Evolutionary conservation across 73 alveolate genomes (phyloP), one percentile per base, ranked within the genome.

Genomic region (Blepharisma stoltei): DNA sequence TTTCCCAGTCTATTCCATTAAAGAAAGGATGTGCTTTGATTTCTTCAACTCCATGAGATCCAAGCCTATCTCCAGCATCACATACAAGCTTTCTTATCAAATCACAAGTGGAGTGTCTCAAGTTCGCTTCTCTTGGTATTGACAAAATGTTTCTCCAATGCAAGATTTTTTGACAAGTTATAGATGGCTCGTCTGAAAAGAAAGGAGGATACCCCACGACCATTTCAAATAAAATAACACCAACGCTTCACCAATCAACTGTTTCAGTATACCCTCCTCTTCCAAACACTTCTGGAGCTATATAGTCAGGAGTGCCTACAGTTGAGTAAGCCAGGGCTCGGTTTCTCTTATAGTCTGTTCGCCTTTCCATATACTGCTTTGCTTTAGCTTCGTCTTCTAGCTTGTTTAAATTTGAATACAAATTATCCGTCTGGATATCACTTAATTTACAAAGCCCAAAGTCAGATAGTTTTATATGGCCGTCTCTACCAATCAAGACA

Each of bases 271-370:
- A 82, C 9, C 96, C 95, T 82, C 88, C 71, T 47, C 93, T 71
- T 21, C 97, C 96, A 67, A 95, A 93, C 20, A 95, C 98, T 85
- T 95, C 99, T 0, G 99, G 99, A 0, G 99, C 99, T 5, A 95
- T 95, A 66, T 95, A 95, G 86, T 95, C 99, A 6, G 99, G 99
- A 6, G 99, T 95, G 50, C 99, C 99, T 0, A 95, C 85, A 45
- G 85, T 75, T 8, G 76, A 54, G 54, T 75, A 77, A 44, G 89
- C 84, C 32, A 55, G 82, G 44, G 54, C 41, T 76, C 80, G 68
- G 65, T 46, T 77, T 2, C 20, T 18, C 20, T 14, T 65, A 18
- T 21, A n/a, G 41, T 32, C 41, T 0, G 41, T 32, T 32, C 41
- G 41, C 41, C 41, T 32, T 32, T 32, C 41, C 41, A 32, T 32